Evolutionary conservation across 768 basidiomycete genomes (phyloP).

Genomic region (Boletus eberwhitei): DNA sequence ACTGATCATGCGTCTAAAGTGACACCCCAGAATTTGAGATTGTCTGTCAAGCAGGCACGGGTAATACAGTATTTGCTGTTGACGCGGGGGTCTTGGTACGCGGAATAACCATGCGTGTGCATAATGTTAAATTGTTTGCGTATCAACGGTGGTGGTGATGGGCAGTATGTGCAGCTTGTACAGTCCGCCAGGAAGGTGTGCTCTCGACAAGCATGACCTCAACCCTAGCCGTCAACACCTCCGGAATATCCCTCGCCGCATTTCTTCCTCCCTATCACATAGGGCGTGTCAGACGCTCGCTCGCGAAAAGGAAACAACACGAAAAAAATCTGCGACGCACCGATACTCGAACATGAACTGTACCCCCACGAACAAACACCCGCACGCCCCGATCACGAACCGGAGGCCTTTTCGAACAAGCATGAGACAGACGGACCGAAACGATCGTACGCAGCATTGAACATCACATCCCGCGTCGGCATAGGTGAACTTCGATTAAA

Average conservation of each 20-base stretch:
- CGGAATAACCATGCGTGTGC: neutral
- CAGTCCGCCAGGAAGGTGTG: neutral
- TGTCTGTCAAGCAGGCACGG: neutral
- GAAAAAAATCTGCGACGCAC: slow-evolving; percentile 38
- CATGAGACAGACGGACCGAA: neutral
- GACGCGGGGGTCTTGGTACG: neutral
- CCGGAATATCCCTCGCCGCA: slow-evolving; percentile 56
- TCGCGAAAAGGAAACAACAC: neutral
- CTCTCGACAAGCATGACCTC: neutral
- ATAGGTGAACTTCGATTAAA: neutral
- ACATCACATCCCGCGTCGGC: neutral
- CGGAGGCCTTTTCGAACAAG: slow-evolving; percentile 45
- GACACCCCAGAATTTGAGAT: neutral
- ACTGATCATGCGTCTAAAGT: neutral
- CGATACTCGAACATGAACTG: slow-evolving; percentile 98
- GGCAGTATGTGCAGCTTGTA: neutral
- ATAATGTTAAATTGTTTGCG: neutral
- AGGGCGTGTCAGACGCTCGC: slow-evolving; percentile 1
- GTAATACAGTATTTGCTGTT: no score
- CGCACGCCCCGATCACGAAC: slow-evolving; percentile 60
- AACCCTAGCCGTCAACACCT: slow-evolving; percentile 35
- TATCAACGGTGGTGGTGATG: neutral
- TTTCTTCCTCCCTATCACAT: slow-evolving; percentile 70
- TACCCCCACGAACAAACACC: slow-evolving; percentile 71
- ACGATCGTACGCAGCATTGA: neutral